These are phyloP conservation scores for Saccharomyces hybrid DNA, from an alignment of 1,139 yeast species.

Conservation along the genomic window DNA sequence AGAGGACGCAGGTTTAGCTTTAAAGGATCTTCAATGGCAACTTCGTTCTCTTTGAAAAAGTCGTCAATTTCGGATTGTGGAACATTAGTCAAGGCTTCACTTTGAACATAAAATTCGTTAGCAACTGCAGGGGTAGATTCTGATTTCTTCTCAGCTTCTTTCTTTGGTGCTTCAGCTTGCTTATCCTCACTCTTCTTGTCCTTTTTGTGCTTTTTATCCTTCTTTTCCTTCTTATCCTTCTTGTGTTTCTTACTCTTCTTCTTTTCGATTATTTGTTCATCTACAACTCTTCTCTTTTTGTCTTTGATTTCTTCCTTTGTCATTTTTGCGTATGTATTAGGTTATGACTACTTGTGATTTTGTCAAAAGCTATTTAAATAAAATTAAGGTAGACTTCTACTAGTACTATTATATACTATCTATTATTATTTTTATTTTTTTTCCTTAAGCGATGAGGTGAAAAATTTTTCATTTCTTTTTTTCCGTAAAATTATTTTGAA, in stretches of 20 bases:
- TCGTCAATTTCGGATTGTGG: conserved; percentile 52
- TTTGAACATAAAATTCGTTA: conserved; percentile 20
- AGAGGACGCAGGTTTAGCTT: conserved; percentile 55
- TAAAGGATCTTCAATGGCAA: conserved; percentile 70
- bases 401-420: neutral
- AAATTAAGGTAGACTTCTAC: neutral
- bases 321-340: conserved; percentile 26
- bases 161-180: conserved; percentile 10
- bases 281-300: conserved; percentile 31
- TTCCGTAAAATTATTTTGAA: neutral
- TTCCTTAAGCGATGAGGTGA: neutral
- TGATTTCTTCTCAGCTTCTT: conserved; percentile 7
- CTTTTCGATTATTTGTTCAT: conserved; percentile 26
- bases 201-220: conserved; percentile 20
- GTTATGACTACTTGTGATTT: neutral
- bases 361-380: neutral
- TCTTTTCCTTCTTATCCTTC: conserved; percentile 12
- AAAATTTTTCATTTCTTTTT: neutral
- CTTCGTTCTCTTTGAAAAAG: conserved; percentile 66
- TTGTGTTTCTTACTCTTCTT: conserved; percentile 21
- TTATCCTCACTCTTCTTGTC: conserved; percentile 14
- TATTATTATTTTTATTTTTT: neutral
- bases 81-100: conserved; percentile 28
- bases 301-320: conserved; percentile 43
- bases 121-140: conserved; percentile 1